phyloP scores from a whole-genome alignment of 306 rosid species.

The Corylus heterophylla region DNA sequence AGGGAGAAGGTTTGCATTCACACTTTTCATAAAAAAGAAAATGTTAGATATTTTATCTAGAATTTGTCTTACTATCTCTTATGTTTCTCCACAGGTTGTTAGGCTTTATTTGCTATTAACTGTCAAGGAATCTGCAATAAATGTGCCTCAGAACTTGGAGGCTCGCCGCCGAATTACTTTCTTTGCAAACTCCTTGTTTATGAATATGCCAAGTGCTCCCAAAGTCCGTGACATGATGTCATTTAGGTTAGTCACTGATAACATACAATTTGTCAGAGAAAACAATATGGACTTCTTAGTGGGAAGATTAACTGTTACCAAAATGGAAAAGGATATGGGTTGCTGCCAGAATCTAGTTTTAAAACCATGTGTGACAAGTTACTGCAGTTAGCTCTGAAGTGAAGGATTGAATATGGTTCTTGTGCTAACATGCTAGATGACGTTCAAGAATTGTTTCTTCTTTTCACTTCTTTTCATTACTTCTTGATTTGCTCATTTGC shows the following conservation, averaged over 20 bases:
- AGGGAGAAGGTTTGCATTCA: slow-evolving; percentile 68
- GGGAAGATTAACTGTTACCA: not conserved
- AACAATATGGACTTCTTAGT: not conserved
- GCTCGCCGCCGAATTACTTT: slow-evolving; percentile 99
- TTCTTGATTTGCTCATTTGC: not conserved
- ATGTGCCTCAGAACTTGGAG: slow-evolving; percentile 93
- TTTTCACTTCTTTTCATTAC: not conserved
- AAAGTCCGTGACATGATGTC: slow-evolving; percentile 89
- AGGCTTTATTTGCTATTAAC: slow-evolving; percentile 94
- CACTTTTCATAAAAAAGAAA: not conserved
- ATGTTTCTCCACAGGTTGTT: slow-evolving; percentile 55
- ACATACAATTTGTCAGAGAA: slow-evolving; percentile 4
- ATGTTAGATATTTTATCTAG: slow-evolving; percentile 18
- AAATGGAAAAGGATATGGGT: slow-evolving; percentile 1
- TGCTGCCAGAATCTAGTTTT: not conserved
- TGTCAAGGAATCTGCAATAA: slow-evolving; percentile 94
- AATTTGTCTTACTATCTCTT: slow-evolving; percentile 24
- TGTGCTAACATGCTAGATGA: not conserved
- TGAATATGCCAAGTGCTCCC: slow-evolving; percentile 96
- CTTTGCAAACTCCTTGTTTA: slow-evolving; percentile 94
- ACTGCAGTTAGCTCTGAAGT: not conserved
- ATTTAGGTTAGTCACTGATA: slow-evolving; percentile 69
- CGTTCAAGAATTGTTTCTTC: slow-evolving; percentile 1
- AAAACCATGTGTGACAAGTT: slow-evolving; percentile 12
- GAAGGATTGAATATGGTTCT: slow-evolving; percentile 17